Base-by-base conservation (phyloP, 805 yeast species). In the Kazachstania africana region DNA sequence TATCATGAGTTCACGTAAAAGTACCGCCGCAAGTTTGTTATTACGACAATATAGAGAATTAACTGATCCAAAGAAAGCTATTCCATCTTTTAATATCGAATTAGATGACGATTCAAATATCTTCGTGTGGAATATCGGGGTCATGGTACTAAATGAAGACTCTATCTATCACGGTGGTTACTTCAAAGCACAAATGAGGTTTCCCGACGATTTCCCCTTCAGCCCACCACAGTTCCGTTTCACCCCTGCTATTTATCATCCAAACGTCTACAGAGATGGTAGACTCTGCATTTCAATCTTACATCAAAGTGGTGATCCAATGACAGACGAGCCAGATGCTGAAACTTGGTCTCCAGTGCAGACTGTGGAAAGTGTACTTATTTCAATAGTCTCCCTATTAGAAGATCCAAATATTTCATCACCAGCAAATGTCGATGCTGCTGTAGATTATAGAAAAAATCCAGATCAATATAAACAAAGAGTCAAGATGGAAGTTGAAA, bases 401-500 rank as follows among this genome's bases (percentile, higher is more conserved):
- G 94, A 85, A 49, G 96, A 88, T 55, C 97, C 97, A 33, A 88
- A 88, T 60, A 78, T 82, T 36, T 72, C 75, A 38, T 82, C 95
- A 1, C 96, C 97, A 5, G 97, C 97, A 5, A 88, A 88, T 56
- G 87, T 88, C 31, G 97, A 88, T 56, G 97, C 97, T 12, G 81
- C 94, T 13, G 84, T 85, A 27, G 82, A 80, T 45, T 85, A 83
- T 71, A 69, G 94, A 48, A 83, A 81, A 48, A 72, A 79, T 55
- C 77, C 78, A 18, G 83, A 76, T 16, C 75, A 71, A 28, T 88
- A 84, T 60, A 72, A 72, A 53, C 74, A 69, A 47, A 72, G 73
- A 50, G 94, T 85, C 4, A 66, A 71, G 38, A 72, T 76, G 47
- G 94, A 84, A 47, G 95, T 85, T 19, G 84, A 78, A 51, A 66